Evolutionary conservation across 257 asterid genomes (phyloP), one percentile per base, ranked within the genome.

Genomic region (Salvia miltiorrhiza): DNA sequence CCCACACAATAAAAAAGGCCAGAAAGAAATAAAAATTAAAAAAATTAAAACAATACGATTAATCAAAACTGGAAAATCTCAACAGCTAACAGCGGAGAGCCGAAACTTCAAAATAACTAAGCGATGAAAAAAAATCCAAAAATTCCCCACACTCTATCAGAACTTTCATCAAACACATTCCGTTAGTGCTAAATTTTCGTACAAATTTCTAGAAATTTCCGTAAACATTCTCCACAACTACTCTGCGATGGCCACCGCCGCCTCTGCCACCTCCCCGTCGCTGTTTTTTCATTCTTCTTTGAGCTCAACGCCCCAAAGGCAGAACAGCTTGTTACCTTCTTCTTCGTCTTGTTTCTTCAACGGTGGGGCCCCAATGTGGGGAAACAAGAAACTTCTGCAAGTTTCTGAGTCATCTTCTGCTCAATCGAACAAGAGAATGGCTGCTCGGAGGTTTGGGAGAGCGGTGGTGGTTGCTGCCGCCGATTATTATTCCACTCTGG

Each of bases 401-500:
- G 39, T 83, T 50, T 86, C 92, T 1, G 16, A 82, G 30, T 82
- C 87, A 30, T 76, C 87, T 37, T 71, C 89, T 12, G 62, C 87
- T n/a, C 92, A 80, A 73, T 86, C 57, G 80, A 78, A 68, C 59
- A 81, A 66, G 82, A 85, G 73, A 82, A 83, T 84, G 76, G 71
- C 79, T 7, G 85, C 88, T 0, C 73, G 80, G 85, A 86, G 97
- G 77, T 85, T 81, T 59, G 78, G 87, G 73, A 89, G 91, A 70
- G 81, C 81, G 55, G 79, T 84, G 37, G 91, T 90, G 70, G 82
- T 81, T 58, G 95, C 97, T n/a, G 96, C 90, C 12, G 93, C 93
- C 45, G 97, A 94, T 87, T 94, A 85, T 71, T 94, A 94, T 79
- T 85, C 97, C 24, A 89, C 98, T 40, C 93, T 94, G n/a, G 97